phyloP scores from a whole-genome alignment of 352 stramenopile species.

The Thraustochytrium sp. region DNA sequence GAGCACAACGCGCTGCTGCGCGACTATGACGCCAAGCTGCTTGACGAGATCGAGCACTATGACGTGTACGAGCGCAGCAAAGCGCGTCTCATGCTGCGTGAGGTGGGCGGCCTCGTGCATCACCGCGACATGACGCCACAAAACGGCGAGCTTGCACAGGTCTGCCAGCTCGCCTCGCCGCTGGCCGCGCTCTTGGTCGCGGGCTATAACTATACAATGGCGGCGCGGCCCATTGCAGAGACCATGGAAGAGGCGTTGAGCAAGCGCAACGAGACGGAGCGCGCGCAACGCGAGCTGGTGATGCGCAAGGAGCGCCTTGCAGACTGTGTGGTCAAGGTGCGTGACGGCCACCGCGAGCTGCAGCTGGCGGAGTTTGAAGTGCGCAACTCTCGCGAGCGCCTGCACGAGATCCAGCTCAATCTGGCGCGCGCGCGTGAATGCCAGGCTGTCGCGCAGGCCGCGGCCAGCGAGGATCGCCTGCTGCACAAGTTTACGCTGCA shows the following conservation, averaged over 20 bases:
- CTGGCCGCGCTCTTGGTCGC: not conserved
- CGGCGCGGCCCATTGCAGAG: not conserved
- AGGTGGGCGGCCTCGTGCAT: not conserved
- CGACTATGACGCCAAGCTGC: conserved; percentile 32
- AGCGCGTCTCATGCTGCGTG: not conserved
- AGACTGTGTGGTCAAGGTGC: not conserved
- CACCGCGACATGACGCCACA: conserved; percentile 2
- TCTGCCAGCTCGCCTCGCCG: conserved; percentile 11
- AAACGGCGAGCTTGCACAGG: conserved; percentile 29
- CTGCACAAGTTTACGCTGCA: conserved; percentile 27
- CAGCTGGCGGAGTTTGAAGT: not conserved
- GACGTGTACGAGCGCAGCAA: conserved; percentile 33
- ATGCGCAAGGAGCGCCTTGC: not conserved
- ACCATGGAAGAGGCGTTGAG: not conserved
- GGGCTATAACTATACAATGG: conserved; percentile 5
- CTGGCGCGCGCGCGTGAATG: not conserved
- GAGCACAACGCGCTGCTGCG: conserved; percentile 17
- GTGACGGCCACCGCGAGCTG: not conserved
- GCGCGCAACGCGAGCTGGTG: not conserved
- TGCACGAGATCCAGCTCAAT: conserved; percentile 36
- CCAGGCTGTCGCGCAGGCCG: not conserved
- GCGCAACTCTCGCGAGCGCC: not conserved
- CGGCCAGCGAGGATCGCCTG: not conserved
- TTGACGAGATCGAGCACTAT: conserved; percentile 23
- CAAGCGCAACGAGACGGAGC: not conserved